A percentile compares a stretch with the other conserved stretches of the same genome.
Evolutionary conservation across 805 yeast species (phyloP).

Genomic region (Hanseniaspora guilliermondii): DNA sequence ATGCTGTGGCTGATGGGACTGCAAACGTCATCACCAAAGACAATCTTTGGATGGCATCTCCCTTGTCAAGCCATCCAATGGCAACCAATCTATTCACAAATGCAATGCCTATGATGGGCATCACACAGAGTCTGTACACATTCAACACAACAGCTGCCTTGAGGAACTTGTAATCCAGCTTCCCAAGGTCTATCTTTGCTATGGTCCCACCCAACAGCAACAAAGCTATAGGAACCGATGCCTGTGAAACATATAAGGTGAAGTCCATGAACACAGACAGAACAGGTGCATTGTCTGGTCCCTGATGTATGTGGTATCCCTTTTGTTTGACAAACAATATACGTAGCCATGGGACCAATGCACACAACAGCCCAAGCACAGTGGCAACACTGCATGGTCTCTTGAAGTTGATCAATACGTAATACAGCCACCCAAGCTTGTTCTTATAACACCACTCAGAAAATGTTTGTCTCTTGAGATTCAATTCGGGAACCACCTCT

Average conservation of each 20-base stretch:
- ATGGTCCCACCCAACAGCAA: conserved; percentile 77
- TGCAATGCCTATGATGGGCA: conserved; percentile 70
- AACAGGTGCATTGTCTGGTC: conserved; percentile 80
- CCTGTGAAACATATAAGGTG: conserved; percentile 66
- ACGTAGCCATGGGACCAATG: conserved; percentile 81
- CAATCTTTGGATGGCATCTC: conserved; percentile 44
- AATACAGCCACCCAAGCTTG: conserved; percentile 27
- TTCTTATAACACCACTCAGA: conserved; percentile 16
- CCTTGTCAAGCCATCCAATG: conserved; percentile 49
- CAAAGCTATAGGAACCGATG: conserved; percentile 80
- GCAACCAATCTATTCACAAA: conserved; percentile 49
- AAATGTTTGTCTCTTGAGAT: background rate
- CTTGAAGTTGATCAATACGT: conserved; percentile 37
- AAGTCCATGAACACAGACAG: conserved; percentile 76
- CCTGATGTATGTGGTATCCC: conserved; percentile 41
- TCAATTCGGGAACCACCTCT: background rate
- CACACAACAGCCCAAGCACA: conserved; percentile 48
- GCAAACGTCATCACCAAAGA: conserved; percentile 64
- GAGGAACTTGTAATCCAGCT: conserved; percentile 50
- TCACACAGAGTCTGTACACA: conserved; percentile 43
- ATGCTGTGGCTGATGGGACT: conserved; percentile 78
- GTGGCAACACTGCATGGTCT: conserved; percentile 66
- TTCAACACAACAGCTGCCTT: conserved; percentile 50
- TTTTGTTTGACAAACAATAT: conserved; percentile 49
- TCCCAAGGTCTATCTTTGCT: conserved; percentile 51